Percentiles rank a stretch among this genome's conserved stretches.
phyloP scores from a whole-genome alignment of 176 grass and related monocot species.

The Chrysopogon serrulatus region DNA sequence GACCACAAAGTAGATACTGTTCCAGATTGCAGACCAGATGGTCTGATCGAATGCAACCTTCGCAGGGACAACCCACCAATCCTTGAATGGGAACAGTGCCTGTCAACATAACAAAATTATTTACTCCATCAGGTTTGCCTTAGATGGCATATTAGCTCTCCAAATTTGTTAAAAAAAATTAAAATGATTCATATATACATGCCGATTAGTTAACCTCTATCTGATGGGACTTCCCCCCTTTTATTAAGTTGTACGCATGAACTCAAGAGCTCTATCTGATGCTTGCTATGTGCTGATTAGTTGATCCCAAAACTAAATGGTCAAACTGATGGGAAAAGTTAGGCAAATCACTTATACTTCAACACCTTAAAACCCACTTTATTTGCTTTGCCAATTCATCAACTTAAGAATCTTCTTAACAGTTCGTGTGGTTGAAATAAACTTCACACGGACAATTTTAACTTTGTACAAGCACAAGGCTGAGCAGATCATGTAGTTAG shows the following conservation, averaged over 20 bases:
- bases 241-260: background rate
- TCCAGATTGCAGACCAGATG: conserved; percentile 80
- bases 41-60: conserved; percentile 91
- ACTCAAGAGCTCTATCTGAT: background rate
- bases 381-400: background rate
- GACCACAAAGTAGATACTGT: conserved; percentile 85
- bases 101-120: conserved; percentile 1
- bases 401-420: background rate
- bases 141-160: background rate
- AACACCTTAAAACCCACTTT: background rate
- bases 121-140: background rate
- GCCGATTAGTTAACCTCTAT: background rate
- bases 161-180: background rate
- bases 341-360: background rate
- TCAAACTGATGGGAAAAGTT: background rate
- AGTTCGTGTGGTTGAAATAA: background rate
- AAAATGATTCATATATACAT: background rate
- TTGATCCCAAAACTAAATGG: background rate
- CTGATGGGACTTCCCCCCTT: background rate
- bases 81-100: conserved; percentile 79
- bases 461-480: background rate
- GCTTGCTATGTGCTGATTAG: background rate
- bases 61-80: conserved; percentile 93
- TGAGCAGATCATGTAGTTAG: background rate
- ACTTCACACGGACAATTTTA: background rate